Evolutionary conservation across 768 basidiomycete species (phyloP).

Genomic region (Boletales sp.): DNA sequence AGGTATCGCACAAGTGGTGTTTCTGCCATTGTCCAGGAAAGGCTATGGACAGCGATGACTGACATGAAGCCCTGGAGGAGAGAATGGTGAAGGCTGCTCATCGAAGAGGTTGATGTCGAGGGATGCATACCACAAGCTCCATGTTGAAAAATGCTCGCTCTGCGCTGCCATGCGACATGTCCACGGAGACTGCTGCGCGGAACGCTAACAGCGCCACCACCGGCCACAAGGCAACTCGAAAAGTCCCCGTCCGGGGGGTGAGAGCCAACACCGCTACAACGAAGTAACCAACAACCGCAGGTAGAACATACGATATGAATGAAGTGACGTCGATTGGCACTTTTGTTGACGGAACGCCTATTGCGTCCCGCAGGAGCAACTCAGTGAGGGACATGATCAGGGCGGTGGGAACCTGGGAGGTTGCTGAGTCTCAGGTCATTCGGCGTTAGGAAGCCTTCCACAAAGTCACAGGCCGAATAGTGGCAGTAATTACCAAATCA

Average conservation of each 20-base stretch:
- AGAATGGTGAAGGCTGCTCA: background rate
- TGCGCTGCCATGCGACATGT: slow-evolving; percentile 3
- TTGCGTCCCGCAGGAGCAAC: background rate
- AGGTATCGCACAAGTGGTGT: slow-evolving; percentile 11
- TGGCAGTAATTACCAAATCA: too few relatives aligned
- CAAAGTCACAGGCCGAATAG: too few relatives aligned
- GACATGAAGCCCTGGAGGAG: slow-evolving; percentile 7
- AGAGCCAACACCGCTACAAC: slow-evolving; percentile 47
- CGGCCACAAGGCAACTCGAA: slow-evolving; percentile 46
- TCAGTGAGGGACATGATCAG: background rate
- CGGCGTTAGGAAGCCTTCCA: too few relatives aligned
- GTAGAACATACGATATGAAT: slow-evolving; percentile 37
- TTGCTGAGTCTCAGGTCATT: too few relatives aligned
- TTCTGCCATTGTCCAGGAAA: slow-evolving; percentile 11
- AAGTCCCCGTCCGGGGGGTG: slow-evolving; percentile 40
- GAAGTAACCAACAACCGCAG: slow-evolving; percentile 43
- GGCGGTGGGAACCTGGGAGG: too few relatives aligned
- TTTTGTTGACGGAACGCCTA: slow-evolving; percentile 3
- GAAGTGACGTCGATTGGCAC: slow-evolving; percentile 30
- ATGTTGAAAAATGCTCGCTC: slow-evolving; percentile 4
- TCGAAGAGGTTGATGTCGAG: too few relatives aligned
- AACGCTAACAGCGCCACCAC: slow-evolving; percentile 42
- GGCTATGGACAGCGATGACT: slow-evolving; percentile 5
- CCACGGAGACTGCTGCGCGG: slow-evolving; percentile 28
- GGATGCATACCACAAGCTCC: slow-evolving; percentile 6